Evolutionary conservation across 371 early-diverging fungal genomes (phyloP), one percentile per base, ranked within the genome.

Genomic region (Conidiobolus incongruus): DNA sequence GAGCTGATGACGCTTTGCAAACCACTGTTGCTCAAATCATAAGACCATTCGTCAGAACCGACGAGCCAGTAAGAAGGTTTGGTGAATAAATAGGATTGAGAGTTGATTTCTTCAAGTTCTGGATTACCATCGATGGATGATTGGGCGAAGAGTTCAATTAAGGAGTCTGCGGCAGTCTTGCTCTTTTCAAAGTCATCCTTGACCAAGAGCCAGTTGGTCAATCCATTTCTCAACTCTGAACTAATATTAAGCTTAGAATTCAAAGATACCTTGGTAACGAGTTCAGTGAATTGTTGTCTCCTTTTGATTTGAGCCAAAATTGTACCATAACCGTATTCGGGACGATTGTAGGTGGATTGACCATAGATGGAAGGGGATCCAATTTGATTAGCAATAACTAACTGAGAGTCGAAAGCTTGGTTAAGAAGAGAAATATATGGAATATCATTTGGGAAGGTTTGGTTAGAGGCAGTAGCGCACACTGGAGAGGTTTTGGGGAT

Each of bases 1-100:
- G 77, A 77, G 26, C 83, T 58, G 40, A 91, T 70, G 22, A 88
- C 79, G 44, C 84, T 83, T 59, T 91, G 90, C 34, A 90, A 77
- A 46, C 87, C 91, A 46, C 77, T 77, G 60, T 70, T 66, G 43
- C 83, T 83, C 44, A 88, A 60, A 58, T 89, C 90, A 57, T 75
- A 76, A 29, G 84, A 70, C 75, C 87, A 81, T 8, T 63, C 54
- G 52, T 90, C 91, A 17, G 81, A 81, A 17, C 85, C 91, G 42
- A 90, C 57, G 46, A 90, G 51, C 91, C 91, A 90, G 54, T 74
- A 72, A 17, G 86, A 75, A 23, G 70, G 51, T 53, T 72, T 66
- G 48, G 53, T 53, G 48, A 69, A 50, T 38, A 62, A 53, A 29
- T 54, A 60, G 15, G 62, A 52, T 41, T 60, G 54, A 39, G 61